Conservation (phyloP, 352 stramenopile species). For the Lagenidium giganteum region DNA sequence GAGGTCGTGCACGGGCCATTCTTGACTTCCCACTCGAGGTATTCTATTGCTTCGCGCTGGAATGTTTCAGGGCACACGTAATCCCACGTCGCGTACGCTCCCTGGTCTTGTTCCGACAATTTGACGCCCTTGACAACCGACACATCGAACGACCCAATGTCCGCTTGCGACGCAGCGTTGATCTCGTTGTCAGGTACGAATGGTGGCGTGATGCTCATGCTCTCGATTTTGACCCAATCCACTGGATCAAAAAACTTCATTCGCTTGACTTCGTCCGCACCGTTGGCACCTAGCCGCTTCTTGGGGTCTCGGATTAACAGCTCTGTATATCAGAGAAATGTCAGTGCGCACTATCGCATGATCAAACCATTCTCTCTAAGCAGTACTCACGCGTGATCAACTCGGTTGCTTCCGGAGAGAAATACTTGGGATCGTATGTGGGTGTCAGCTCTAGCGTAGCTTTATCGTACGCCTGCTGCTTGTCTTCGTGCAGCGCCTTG, state of each 20-base stretch:
- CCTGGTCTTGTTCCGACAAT: slow-evolving; percentile 62
- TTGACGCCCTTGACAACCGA: slow-evolving; percentile 67
- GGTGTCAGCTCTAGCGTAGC: slow-evolving; percentile 72
- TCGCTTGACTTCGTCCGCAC: slow-evolving; percentile 68
- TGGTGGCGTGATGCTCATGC: slow-evolving; percentile 52
- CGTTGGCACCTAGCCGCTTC: slow-evolving; percentile 63
- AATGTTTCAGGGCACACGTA: slow-evolving; percentile 76
- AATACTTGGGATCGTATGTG: slow-evolving; percentile 76
- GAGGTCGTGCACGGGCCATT: slow-evolving; percentile 64
- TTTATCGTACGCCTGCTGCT: slow-evolving; percentile 85
- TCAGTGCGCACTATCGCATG: too few species aligned
- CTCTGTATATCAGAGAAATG: slow-evolving; percentile 32
- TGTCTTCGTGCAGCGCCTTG: slow-evolving; percentile 89
- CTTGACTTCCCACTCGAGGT: slow-evolving; percentile 80
- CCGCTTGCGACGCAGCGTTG: slow-evolving; percentile 75
- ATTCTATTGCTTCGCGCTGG: slow-evolving; percentile 77
- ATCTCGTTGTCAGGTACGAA: slow-evolving; percentile 84
- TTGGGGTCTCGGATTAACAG: slow-evolving; percentile 68
- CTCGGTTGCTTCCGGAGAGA: slow-evolving; percentile 66
- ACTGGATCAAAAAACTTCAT: slow-evolving; percentile 77
- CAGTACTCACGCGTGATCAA: slow-evolving; percentile 64
- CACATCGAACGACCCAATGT: slow-evolving; percentile 80
- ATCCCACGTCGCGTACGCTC: slow-evolving; percentile 64
- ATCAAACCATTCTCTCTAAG: background rate
- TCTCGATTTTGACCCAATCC: slow-evolving; percentile 74